A percentile compares a stretch with the other conserved stretches of the same genome.
These are phyloP conservation scores for Fusarium veterinarium DNA, from an alignment of 2,329 filamentous ascomycete species.

Conservation along the genomic window DNA sequence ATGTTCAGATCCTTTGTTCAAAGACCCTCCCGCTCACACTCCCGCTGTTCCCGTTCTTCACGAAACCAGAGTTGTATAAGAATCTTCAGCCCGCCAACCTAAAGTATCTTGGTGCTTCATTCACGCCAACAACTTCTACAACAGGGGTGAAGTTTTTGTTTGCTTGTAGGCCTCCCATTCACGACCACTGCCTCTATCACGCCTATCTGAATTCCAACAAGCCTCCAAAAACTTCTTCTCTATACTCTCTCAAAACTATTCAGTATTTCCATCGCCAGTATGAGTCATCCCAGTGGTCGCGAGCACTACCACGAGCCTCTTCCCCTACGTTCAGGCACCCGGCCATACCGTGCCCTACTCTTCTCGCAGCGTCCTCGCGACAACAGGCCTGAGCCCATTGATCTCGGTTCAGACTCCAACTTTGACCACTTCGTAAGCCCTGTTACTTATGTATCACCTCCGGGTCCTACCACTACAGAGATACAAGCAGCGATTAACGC, in stretches of 20 bases:
- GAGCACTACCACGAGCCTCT: slow-evolving; percentile 13
- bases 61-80: neutral
- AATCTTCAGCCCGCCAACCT: neutral
- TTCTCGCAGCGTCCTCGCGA: slow-evolving; percentile 12
- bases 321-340: neutral
- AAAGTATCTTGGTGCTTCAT: neutral
- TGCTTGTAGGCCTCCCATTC: neutral
- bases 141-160: neutral
- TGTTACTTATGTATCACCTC: neutral
- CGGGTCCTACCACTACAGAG: neutral
- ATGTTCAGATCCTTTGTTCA: slow-evolving; percentile 13
- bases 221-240: too few species aligned
- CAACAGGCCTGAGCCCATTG: neutral
- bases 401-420: neutral
- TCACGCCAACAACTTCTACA: neutral
- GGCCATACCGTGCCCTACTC: neutral
- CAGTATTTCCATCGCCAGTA: neutral
- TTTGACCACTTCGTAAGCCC: neutral
- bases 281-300: neutral
- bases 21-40: neutral
- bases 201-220: neutral
- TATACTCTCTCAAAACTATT: too few species aligned
- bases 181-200: neutral
- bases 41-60: neutral
- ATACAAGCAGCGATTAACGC: neutral